phyloP scores from a whole-genome alignment of 2,329 filamentous ascomycete species.

The Nigrograna mackinnonii region DNA sequence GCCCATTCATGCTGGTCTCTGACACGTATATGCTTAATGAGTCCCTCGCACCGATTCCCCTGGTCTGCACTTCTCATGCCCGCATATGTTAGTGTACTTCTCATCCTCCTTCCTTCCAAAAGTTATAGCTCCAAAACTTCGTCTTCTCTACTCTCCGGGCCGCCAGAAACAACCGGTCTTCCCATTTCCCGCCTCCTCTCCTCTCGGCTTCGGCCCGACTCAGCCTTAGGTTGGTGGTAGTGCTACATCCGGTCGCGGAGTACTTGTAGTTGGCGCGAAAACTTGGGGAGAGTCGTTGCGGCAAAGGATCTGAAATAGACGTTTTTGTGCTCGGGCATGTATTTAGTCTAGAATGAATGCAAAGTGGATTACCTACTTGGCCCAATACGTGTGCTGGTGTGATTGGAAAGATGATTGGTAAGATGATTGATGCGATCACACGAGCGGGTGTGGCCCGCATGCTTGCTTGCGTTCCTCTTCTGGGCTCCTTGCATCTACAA shows the following conservation, averaged over 20 bases:
- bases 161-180: constrained; percentile 24
- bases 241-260: constrained; percentile 5
- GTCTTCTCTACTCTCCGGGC: constrained; percentile 14
- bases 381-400: too few relatives aligned
- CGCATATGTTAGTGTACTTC: constrained; percentile 22
- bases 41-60: constrained; percentile 14
- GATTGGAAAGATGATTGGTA: too few relatives aligned
- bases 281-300: not conserved
- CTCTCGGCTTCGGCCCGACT: too few relatives aligned
- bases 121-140: constrained; percentile 30
- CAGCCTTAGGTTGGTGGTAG: constrained; percentile 12
- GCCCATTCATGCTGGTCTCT: constrained; percentile 10
- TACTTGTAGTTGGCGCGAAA: constrained; percentile 3
- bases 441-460: too few relatives aligned
- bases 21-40: constrained; percentile 21
- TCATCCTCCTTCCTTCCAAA: constrained; percentile 28
- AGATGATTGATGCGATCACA: too few relatives aligned
- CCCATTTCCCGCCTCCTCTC: constrained; percentile 25
- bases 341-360: constrained; percentile 34
- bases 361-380: constrained; percentile 24
- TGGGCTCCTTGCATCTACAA: too few relatives aligned
- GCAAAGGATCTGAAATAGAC: constrained; percentile 23
- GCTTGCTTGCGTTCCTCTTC: too few relatives aligned
- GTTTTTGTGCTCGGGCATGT: constrained; percentile 35
- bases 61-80: constrained; percentile 15